Evolutionary conservation across 2,329 filamentous ascomycete genomes (phyloP), one percentile per base, ranked within the genome.

Genomic region (Hypoxylon sp.): DNA sequence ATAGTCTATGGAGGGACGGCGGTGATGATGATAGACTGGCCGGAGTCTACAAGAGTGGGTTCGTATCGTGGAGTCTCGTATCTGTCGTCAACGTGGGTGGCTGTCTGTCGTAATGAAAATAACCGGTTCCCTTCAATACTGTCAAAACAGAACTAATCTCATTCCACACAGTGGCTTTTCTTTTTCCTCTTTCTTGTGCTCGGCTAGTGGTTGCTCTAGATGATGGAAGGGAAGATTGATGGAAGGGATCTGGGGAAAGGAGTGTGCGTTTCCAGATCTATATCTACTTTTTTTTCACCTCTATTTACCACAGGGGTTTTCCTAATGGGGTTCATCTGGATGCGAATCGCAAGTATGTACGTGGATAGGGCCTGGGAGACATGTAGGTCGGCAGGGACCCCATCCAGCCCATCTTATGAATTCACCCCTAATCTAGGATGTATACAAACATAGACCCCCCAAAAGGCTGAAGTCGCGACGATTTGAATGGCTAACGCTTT

Each of bases 21-120:
- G 59, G 42, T 53, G 70, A 71, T 57, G 60, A 68, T 67, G 66
- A 69, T 71, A 77, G 74, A 76, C 74, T 77, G 72, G 72, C 74
- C 75, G 63, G 75, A 76, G 74, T 74, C 75, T 75, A 73, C 54
- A 52, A 71, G 64, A 66, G 66, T 70, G 71, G 59, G 74, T 69
- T 71, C 69, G 71, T 71, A 68, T 74, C 68, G 74, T 59, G 37
- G 46, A 60, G 71, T 17, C 61, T 77, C 74, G 75, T 77, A 73
- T 76, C 73, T 68, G 68, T 70, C 63, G 66, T 67, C 58, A 68
- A 55, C 42, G 51, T 71, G 71, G 13, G 71, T 67, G 66, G 69
- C 69, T 72, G 69, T 70, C 54, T 65, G 72, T 71, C 68, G 67
- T 70, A 72, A 67, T 69, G 55, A 37, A 44, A 69, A 67, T 68